Evolutionary conservation across 2,329 filamentous ascomycete genomes (phyloP).

Genomic region (Aspergillus sp.): DNA sequence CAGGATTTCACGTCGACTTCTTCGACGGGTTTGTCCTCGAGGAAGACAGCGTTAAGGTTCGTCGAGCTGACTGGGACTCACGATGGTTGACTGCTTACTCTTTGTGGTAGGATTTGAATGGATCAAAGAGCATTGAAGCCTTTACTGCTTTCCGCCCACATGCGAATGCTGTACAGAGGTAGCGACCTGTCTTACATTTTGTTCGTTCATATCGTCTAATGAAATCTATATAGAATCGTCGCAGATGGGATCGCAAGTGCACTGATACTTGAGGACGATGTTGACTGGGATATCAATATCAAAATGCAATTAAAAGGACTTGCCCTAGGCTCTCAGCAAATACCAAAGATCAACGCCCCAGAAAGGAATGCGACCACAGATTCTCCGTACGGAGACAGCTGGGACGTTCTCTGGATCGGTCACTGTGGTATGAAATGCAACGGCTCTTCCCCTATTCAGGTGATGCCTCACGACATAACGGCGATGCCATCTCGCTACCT

Average conservation of each 20-base stretch:
- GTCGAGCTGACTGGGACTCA: not conserved
- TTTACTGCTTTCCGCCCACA: not conserved
- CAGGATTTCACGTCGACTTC: not conserved
- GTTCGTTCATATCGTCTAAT: not conserved
- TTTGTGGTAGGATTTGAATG: not conserved
- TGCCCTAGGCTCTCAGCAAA: not conserved
- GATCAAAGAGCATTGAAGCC: not conserved
- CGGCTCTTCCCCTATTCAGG: not conserved
- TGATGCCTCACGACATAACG: conserved; percentile 1
- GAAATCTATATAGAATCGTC: not conserved
- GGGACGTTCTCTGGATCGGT: not conserved
- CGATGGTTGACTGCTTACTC: not conserved
- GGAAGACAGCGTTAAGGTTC: not conserved
- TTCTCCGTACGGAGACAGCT: not conserved
- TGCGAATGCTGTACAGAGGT: not conserved
- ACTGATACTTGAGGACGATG: not conserved
- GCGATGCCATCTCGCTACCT: not conserved
- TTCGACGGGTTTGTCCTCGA: not conserved
- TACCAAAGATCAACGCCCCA: not conserved
- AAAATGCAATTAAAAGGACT: not conserved
- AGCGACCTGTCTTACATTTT: not conserved
- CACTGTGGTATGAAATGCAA: conserved; percentile 1
- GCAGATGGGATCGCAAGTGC: not conserved
- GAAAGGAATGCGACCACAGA: not conserved
- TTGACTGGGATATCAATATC: not conserved